phyloP scores from a whole-genome alignment of 2,329 filamentous ascomycete species.

The Chaetomium sp. region DNA sequence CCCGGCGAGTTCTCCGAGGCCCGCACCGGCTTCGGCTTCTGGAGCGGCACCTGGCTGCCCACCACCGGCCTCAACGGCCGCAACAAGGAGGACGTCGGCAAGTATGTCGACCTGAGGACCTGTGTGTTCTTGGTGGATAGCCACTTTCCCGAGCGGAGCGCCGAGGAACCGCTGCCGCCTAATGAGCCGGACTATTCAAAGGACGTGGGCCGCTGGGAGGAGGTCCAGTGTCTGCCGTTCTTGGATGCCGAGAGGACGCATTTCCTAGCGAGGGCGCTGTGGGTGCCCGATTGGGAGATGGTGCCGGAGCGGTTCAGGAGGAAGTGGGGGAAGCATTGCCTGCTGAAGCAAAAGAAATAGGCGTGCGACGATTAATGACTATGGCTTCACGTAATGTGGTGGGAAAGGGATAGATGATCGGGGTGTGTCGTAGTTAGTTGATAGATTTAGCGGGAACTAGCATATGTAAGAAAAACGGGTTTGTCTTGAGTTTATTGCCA shows the following conservation, averaged over 20 bases:
- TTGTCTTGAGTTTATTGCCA: not conserved
- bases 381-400: not conserved
- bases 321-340: slow-evolving; percentile 86
- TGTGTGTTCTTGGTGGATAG: slow-evolving; percentile 90
- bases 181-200: slow-evolving; percentile 80
- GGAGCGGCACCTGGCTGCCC: slow-evolving; percentile 80
- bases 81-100: slow-evolving; percentile 82
- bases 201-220: slow-evolving; percentile 75
- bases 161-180: slow-evolving; percentile 50
- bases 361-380: not conserved
- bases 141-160: slow-evolving; percentile 63
- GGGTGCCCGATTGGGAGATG: slow-evolving; percentile 72
- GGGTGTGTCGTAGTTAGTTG: not conserved
- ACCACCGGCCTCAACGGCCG: slow-evolving; percentile 88
- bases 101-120: slow-evolving; percentile 76
- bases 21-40: slow-evolving; percentile 67
- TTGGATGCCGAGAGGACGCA: slow-evolving; percentile 77
- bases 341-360: slow-evolving; percentile 64
- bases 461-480: not conserved
- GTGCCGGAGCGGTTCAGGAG: slow-evolving; percentile 71
- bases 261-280: slow-evolving; percentile 73
- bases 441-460: not conserved
- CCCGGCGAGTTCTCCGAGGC: slow-evolving; percentile 88
- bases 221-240: slow-evolving; percentile 74
- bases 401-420: not conserved